Evolutionary conservation across 2,329 filamentous ascomycete genomes (phyloP).

Genomic region (Aspergillus sclerotialis): DNA sequence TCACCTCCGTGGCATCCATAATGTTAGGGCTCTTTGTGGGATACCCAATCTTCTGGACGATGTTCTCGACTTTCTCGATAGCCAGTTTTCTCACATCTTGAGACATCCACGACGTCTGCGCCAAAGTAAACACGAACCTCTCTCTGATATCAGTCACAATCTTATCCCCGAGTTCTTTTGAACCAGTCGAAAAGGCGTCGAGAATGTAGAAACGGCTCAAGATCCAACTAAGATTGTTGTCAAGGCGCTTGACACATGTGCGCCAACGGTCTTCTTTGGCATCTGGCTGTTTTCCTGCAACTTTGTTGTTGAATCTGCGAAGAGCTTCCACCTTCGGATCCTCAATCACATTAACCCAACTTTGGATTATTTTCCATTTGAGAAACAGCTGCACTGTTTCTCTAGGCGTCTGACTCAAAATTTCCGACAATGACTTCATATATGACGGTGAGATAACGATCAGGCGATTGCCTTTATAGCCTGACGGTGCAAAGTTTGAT

Average conservation of each 20-base stretch:
- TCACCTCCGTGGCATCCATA: constrained; percentile 49
- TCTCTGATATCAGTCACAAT: constrained; percentile 66
- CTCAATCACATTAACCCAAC: constrained; percentile 49
- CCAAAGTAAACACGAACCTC: constrained; percentile 56
- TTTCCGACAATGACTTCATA: constrained; percentile 50
- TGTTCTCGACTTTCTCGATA: constrained; percentile 59
- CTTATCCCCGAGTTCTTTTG: constrained; percentile 60
- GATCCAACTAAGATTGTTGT: constrained; percentile 58
- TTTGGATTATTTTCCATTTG: constrained; percentile 56
- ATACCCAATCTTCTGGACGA: constrained; percentile 63
- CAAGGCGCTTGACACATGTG: constrained; percentile 54
- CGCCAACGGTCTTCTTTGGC: constrained; percentile 60
- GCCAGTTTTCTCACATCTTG: constrained; percentile 53
- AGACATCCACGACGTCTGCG: constrained; percentile 58
- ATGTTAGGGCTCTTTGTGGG: constrained; percentile 58
- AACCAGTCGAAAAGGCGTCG: constrained; percentile 59
- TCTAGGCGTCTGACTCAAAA: constrained; percentile 48
- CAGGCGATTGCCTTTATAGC: constrained; percentile 46
- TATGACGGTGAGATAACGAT: constrained; percentile 57
- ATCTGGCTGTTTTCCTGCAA: constrained; percentile 57
- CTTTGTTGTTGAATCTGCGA: constrained; percentile 52
- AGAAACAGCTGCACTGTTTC: constrained; percentile 57
- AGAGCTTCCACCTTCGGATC: constrained; percentile 55
- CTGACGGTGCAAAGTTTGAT: constrained; percentile 44
- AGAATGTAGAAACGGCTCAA: constrained; percentile 65